Base-by-base conservation (phyloP, 306 rosid species). In the Malus orientalis region DNA sequence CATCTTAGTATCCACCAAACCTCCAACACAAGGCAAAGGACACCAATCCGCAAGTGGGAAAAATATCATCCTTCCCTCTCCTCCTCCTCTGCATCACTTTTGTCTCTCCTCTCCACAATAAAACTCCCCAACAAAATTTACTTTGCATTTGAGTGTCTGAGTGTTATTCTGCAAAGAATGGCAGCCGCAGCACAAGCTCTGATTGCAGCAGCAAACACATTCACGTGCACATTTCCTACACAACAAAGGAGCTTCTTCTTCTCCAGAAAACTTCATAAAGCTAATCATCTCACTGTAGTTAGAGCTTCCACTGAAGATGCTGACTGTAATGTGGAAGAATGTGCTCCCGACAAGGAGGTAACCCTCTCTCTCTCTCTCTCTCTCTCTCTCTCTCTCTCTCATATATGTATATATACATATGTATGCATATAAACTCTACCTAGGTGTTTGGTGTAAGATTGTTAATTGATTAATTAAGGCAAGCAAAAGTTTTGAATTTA, bases 271-370 rank as follows among this genome's bases (percentile, higher is more conserved):
- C 71, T 80, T 22, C 88, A 70, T 12, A 90, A 78, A 65, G 13
- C 74, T 33, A 74, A 18, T 12, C 84, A 74, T 7, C 84, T 90
- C 81, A 62, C 73, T 11, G 78, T 87, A 18, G 79, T 87, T 55
- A 85, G 93, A 85, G 96, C 97, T 82, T 79, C 90, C 32, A 3
- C 91, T 62, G 96, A 90, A 42, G 97, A 94, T 3, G 0, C 88
- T 45, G 98, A 94, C 25, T 94, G 98, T 79, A 94, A 94, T 78
- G 95, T 81, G 0, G 97, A 94, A 70, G 97, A 90, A 47, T 90
- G 98, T 79, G 97, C 97, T 66, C 98, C 98, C 3, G 97, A 90
- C n/a, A 94, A 90, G 76, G 98, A 94, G 91, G 98, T 91, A 36
- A 69, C 83, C 4, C 22, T 58, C 12, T 51, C 1, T 23, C 16